A percentile compares a stretch with the other conserved stretches of the same genome.
These are phyloP conservation scores for Chaetomium sp. DNA, from an alignment of 2,329 filamentous ascomycete species.

Conservation along the genomic window DNA sequence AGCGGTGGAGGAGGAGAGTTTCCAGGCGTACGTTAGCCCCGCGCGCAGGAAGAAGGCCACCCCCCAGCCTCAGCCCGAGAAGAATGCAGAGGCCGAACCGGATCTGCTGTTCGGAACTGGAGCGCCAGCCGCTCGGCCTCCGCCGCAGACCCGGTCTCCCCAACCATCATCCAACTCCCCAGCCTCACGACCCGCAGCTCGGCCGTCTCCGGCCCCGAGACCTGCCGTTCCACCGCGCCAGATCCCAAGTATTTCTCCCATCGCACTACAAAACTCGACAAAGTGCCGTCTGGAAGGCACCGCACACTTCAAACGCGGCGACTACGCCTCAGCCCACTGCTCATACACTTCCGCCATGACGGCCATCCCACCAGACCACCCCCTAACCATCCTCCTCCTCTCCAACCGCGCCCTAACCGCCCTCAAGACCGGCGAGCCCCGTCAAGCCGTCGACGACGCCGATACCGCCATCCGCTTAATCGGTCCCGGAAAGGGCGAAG, in stretches of 20 bases:
- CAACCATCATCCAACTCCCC: slow-evolving; percentile 30
- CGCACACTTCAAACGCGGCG: slow-evolving; percentile 87
- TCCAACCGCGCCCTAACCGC: slow-evolving; percentile 87
- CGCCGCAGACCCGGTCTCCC: slow-evolving; percentile 33
- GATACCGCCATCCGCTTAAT: slow-evolving; percentile 76
- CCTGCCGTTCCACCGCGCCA: slow-evolving; percentile 39
- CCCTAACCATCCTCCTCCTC: slow-evolving; percentile 78
- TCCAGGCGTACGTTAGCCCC: slow-evolving; percentile 82
- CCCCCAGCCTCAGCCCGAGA: slow-evolving; percentile 40
- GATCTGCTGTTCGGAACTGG: slow-evolving; percentile 59
- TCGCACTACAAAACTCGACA: slow-evolving; percentile 68
- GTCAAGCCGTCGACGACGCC: slow-evolving; percentile 77
- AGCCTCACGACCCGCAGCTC: slow-evolving; percentile 25
- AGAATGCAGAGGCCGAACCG: slow-evolving; percentile 42
- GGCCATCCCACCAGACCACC: slow-evolving; percentile 70
- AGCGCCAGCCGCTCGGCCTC: slow-evolving; percentile 30
- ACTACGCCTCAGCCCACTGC: slow-evolving; percentile 79
- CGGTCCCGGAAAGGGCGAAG: slow-evolving; percentile 69
- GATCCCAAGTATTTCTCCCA: slow-evolving; percentile 61
- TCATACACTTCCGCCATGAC: slow-evolving; percentile 73
- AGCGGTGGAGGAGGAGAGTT: slow-evolving; percentile 69
- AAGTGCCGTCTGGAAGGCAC: slow-evolving; percentile 73
- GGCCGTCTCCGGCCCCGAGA: slow-evolving; percentile 33
- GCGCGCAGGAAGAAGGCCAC: slow-evolving; percentile 68
- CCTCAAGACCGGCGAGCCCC: slow-evolving; percentile 86